Percentiles rank a stretch among this genome's conserved stretches.
phyloP scores from a whole-genome alignment of 2,329 filamentous ascomycete species.

The Ophiostoma sp. region DNA sequence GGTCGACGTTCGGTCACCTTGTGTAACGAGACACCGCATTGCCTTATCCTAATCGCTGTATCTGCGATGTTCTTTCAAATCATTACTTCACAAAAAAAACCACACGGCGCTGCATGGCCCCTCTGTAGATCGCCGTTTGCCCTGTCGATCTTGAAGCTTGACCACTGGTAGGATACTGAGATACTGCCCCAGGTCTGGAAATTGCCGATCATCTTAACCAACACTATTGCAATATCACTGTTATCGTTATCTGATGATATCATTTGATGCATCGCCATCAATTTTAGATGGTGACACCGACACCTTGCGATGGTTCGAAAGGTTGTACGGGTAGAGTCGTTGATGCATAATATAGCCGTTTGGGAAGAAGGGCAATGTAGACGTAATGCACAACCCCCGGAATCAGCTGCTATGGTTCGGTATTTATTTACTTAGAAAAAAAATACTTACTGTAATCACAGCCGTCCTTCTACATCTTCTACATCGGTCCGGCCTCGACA shows the following conservation, averaged over 20 bases:
- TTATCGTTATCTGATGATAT: not conserved
- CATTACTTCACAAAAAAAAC: not conserved
- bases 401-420: too few relatives aligned
- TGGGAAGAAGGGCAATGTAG: too few relatives aligned
- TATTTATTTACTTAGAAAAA: too few relatives aligned
- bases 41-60: too few relatives aligned
- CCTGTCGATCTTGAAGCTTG: conserved; percentile 4
- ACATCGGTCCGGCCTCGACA: not conserved
- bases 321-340: not conserved
- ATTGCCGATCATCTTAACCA: not conserved
- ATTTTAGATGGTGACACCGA: too few relatives aligned
- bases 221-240: not conserved
- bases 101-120: not conserved
- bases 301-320: not conserved
- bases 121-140: not conserved
- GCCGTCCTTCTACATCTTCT: too few relatives aligned
- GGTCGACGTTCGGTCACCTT: too few relatives aligned
- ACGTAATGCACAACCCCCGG: too few relatives aligned
- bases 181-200: not conserved
- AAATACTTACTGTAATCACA: too few relatives aligned
- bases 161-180: not conserved
- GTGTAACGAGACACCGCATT: too few relatives aligned
- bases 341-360: not conserved
- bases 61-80: too few relatives aligned
- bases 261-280: not conserved